Base-by-base conservation (phyloP, 2,329 filamentous ascomycete genomes). In the Penicillium sp. region DNA sequence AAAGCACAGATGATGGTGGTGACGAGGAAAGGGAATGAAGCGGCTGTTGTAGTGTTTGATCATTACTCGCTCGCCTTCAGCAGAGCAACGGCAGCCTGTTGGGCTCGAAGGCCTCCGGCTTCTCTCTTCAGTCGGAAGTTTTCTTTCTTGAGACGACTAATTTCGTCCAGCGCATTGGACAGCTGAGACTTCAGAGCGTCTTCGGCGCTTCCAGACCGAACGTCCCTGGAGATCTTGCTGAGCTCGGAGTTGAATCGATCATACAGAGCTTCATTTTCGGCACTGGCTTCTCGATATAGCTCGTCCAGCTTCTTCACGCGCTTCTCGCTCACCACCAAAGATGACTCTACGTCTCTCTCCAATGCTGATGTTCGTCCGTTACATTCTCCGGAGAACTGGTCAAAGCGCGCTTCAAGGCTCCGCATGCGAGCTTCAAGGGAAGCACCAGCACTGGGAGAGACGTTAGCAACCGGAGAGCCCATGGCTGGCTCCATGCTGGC, bases 231-330 rank as follows among this genome's bases (percentile, higher is more conserved):
- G 52, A 96, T 88, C 74, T 87, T 89, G 60, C 82, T 86, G 42
- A 97, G 74, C 72, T 96, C 92, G n/a, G 83, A 81, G 63, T 96
- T 95, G 75, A 96, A 95, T 53, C 85, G 86, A 58, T 92, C 87
- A 69, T 96, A 96, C 47, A 97, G 77, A 27, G 92, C 81, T 72
- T 96, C 91, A 61, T 96, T 97, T 75, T 97, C 92, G 0, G 89
- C 88, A 60, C 84, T 89, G 13, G 85, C 82, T 64, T 95, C 89
- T 57, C 89, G 87, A 73, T 95, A 95, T 44, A 95, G 75, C 70
- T 95, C 88, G 66, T 96, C 91, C 46, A 96, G 82, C 35, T 87
- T 86, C 60, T 84, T 87, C 51, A 86, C 84, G 61, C 93, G 91
- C 51, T 80, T 80, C 66, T 96, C 90, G 12, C 82, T 83, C 1